These are phyloP conservation scores for Suhomyces kunorum DNA, from an alignment of 1,139 yeast genomes.

Conservation along the genomic window DNA sequence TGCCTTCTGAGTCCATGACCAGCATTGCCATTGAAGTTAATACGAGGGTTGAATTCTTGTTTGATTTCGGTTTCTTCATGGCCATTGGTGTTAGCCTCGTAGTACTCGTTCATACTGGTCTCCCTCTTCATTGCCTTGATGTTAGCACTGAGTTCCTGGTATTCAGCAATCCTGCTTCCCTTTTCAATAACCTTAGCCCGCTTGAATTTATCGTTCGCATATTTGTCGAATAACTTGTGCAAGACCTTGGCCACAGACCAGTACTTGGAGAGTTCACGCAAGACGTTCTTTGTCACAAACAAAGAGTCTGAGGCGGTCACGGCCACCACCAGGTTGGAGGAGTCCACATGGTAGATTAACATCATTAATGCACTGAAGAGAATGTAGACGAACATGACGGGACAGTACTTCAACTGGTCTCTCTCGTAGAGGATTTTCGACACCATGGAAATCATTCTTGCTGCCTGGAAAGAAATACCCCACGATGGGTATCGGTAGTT, in stretches of 20 bases:
- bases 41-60: slow-evolving; percentile 2
- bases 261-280: slow-evolving; percentile 52
- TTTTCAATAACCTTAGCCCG: slow-evolving; percentile 47
- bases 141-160: slow-evolving; percentile 36
- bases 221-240: slow-evolving; percentile 44
- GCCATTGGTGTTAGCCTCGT: slow-evolving; percentile 8
- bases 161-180: slow-evolving; percentile 40
- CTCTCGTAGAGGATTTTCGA: slow-evolving; percentile 58
- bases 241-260: slow-evolving; percentile 49
- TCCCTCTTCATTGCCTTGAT: slow-evolving; percentile 30
- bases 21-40: slow-evolving; percentile 12
- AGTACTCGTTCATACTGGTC: slow-evolving; percentile 22
- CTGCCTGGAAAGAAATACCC: slow-evolving; percentile 86
- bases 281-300: slow-evolving; percentile 51
- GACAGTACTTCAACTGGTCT: slow-evolving; percentile 54
- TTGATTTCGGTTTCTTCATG: background rate
- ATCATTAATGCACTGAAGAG: slow-evolving; percentile 71
- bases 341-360: slow-evolving; percentile 73
- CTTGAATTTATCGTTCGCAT: slow-evolving; percentile 48
- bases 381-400: slow-evolving; percentile 57
- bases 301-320: slow-evolving; percentile 63
- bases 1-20: slow-evolving; percentile 7
- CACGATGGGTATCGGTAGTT: slow-evolving; percentile 71
- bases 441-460: slow-evolving; percentile 74
- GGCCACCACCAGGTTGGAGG: slow-evolving; percentile 55